phyloP scores from a whole-genome alignment of 139 green algal genomes.

The Micractinium sp. region DNA sequence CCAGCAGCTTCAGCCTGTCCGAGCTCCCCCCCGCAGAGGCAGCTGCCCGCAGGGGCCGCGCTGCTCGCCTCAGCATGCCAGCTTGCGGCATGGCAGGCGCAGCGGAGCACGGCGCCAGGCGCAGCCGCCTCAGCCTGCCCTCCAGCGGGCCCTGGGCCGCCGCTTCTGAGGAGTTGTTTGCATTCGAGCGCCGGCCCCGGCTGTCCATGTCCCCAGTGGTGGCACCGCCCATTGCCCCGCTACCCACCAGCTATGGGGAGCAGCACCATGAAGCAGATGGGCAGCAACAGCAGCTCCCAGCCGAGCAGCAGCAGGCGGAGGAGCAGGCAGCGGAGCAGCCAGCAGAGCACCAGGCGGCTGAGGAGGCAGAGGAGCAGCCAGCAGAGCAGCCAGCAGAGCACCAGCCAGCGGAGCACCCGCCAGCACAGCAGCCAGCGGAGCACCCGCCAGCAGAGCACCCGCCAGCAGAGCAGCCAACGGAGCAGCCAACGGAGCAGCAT shows the following conservation, averaged over 20 bases:
- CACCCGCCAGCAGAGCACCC: neutral
- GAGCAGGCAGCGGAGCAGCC: neutral
- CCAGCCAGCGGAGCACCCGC: neutral
- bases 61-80: slow-evolving; percentile 21
- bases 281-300: neutral
- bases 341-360: neutral
- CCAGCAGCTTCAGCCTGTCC: neutral
- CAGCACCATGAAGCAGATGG: neutral
- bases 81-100: no score
- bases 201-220: neutral
- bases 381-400: neutral
- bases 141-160: neutral
- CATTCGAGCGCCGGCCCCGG: neutral
- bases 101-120: neutral
- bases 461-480: neutral
- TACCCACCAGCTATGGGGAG: neutral
- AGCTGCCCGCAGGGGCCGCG: neutral
- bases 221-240: neutral
- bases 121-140: slow-evolving; percentile 1
- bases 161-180: neutral
- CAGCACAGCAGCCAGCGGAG: no score
- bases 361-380: neutral
- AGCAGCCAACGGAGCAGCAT: neutral
- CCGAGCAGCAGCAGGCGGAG: neutral
- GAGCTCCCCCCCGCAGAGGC: neutral